Conservation (phyloP, 345 rosid species). For the Acer saccharum region DNA sequence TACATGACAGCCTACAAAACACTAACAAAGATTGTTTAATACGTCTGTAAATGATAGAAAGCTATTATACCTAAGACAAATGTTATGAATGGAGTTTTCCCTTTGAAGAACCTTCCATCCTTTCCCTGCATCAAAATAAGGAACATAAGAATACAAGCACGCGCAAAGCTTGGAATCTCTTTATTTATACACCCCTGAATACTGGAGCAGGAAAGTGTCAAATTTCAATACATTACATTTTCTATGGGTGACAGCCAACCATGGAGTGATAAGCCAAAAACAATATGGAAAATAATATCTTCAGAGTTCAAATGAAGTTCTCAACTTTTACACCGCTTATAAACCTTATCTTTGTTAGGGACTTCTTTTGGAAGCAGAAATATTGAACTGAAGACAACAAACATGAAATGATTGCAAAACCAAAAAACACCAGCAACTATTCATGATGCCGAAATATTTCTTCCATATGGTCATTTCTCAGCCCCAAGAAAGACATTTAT, state of each 20-base stretch:
- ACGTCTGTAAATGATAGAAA: neutral
- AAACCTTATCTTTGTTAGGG: neutral
- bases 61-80: slow-evolving; percentile 72
- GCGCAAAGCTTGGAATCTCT: neutral
- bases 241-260: neutral
- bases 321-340: neutral
- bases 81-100: slow-evolving; percentile 63
- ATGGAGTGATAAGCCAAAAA: slow-evolving; percentile 1
- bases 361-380: neutral
- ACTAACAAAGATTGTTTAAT: neutral
- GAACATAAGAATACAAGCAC: slow-evolving; percentile 8
- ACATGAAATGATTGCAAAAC: neutral
- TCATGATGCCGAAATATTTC: neutral
- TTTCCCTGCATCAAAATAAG: slow-evolving; percentile 42
- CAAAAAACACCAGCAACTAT: neutral
- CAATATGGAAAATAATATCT: neutral
- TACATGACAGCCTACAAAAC: neutral
- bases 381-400: neutral
- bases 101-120: slow-evolving; percentile 34
- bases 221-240: neutral
- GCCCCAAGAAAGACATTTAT: neutral
- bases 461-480: slow-evolving; percentile 7
- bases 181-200: neutral
- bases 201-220: neutral
- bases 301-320: neutral